phyloP scores from a whole-genome alignment of 2,329 filamentous ascomycete genomes.

The Hypoxylon sp. region DNA sequence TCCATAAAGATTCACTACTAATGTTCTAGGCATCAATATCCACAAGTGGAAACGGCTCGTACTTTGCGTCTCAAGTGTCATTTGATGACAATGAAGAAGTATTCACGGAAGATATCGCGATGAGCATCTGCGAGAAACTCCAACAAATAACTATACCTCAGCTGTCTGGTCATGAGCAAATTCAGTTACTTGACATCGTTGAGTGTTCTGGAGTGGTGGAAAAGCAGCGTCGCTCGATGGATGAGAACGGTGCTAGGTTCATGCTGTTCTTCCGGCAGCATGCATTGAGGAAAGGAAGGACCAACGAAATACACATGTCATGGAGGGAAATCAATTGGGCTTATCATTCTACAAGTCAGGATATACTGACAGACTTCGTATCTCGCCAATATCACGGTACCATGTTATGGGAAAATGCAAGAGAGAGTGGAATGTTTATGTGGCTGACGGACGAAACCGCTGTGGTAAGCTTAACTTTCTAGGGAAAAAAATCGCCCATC shows the following conservation, averaged over 20 bases:
- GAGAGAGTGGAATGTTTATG: slow-evolving; percentile 92
- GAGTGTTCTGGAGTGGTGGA: slow-evolving; percentile 89
- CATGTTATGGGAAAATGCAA: slow-evolving; percentile 87
- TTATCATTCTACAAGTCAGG: slow-evolving; percentile 87
- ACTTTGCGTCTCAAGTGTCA: slow-evolving; percentile 57
- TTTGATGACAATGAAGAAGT: slow-evolving; percentile 70
- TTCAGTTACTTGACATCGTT: slow-evolving; percentile 85
- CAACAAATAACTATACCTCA: slow-evolving; percentile 81
- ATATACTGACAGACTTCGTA: slow-evolving; percentile 89
- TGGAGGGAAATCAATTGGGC: slow-evolving; percentile 90
- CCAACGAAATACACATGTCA: slow-evolving; percentile 75
- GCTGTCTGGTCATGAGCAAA: slow-evolving; percentile 87
- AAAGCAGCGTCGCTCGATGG: slow-evolving; percentile 88
- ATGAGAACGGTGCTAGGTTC: slow-evolving; percentile 90
- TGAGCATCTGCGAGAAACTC: slow-evolving; percentile 81
- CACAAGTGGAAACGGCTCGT: slow-evolving; percentile 52
- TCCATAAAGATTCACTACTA: slow-evolving; percentile 17
- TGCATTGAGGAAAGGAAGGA: slow-evolving; percentile 76
- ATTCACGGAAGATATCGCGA: slow-evolving; percentile 80
- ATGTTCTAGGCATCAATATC: slow-evolving; percentile 41
- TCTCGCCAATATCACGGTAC: slow-evolving; percentile 83
- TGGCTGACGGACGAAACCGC: slow-evolving; percentile 86
- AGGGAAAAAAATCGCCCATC: background rate
- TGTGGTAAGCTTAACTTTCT: slow-evolving; percentile 70
- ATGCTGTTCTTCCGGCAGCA: slow-evolving; percentile 90